phyloP scores from a whole-genome alignment of 2,329 filamentous ascomycete genomes.

The Monilinia laxa region DNA sequence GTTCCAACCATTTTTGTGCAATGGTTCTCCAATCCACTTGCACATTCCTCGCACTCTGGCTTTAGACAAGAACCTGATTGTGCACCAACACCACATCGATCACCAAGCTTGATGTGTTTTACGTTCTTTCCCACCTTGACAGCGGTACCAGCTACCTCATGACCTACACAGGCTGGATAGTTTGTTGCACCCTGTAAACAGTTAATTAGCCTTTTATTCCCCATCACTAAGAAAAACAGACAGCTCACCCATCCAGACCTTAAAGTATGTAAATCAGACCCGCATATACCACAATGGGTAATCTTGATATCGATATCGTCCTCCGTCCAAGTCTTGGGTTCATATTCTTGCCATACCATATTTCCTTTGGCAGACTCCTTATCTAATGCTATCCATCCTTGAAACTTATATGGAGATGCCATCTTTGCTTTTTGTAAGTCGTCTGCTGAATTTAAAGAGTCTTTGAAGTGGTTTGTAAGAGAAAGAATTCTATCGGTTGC shows the following conservation, averaged over 20 bases:
- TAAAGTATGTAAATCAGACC: conserved; percentile 42
- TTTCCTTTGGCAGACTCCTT: conserved; percentile 40
- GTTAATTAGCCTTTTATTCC: background rate
- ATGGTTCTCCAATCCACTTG: conserved; percentile 18
- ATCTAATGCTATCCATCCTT: conserved; percentile 43
- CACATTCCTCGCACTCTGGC: conserved; percentile 24
- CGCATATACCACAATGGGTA: conserved; percentile 53
- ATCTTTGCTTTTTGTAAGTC: conserved; percentile 33
- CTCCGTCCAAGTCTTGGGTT: conserved; percentile 51
- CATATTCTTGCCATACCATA: conserved; percentile 44
- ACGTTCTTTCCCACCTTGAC: conserved; percentile 48
- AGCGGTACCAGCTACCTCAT: conserved; percentile 52
- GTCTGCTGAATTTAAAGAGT: conserved; percentile 30
- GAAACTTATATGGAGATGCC: conserved; percentile 41
- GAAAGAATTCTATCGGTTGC: conserved; percentile 29
- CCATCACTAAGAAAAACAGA: conserved; percentile 29
- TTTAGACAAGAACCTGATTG: conserved; percentile 43
- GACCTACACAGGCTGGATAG: conserved; percentile 47
- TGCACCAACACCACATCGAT: conserved; percentile 55
- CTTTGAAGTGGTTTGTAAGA: conserved; percentile 33
- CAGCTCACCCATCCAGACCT: conserved; percentile 37
- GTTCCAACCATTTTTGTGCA: conserved; percentile 15
- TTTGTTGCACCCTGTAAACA: conserved; percentile 13
- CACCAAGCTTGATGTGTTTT: conserved; percentile 50
- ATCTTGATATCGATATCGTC: conserved; percentile 53